Evolutionary conservation across 371 early-diverging fungal genomes (phyloP).

Genomic region (Mucor piriformis): DNA sequence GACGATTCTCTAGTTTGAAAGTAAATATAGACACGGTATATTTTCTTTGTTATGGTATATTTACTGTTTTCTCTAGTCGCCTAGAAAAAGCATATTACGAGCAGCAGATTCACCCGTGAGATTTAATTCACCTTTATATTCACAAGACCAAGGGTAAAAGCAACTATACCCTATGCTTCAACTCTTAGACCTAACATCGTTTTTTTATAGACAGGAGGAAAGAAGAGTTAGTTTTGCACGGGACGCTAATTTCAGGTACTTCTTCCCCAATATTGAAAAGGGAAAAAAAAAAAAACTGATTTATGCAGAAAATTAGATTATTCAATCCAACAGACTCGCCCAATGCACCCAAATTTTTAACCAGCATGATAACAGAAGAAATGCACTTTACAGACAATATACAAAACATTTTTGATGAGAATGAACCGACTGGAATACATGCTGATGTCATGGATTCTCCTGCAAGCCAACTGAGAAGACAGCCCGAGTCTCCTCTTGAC

Average conservation of each 20-base stretch:
- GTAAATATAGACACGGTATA: neutral
- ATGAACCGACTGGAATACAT: conserved; percentile 1
- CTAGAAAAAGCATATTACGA: conserved; percentile 11
- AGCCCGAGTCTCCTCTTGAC: neutral
- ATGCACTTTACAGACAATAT: neutral
- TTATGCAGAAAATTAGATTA: neutral
- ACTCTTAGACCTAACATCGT: neutral
- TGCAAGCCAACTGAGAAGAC: neutral
- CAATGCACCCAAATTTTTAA: neutral
- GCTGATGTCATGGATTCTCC: conserved; percentile 7
- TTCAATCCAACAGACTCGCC: conserved; percentile 10
- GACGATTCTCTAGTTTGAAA: neutral
- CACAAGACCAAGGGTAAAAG: conserved; percentile 20
- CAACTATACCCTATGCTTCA: neutral
- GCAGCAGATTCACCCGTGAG: conserved; percentile 6
- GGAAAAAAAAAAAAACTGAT: neutral
- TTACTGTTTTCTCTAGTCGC: conserved; percentile 5
- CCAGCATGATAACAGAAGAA: neutral
- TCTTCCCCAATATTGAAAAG: neutral
- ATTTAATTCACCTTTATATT: conserved; percentile 15
- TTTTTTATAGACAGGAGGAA: neutral
- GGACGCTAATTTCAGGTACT: conserved; percentile 8
- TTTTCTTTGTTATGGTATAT: neutral
- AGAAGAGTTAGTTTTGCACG: conserved; percentile 20
- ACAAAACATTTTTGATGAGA: conserved; percentile 3